Percentiles rank a stretch among this genome's conserved stretches.
phyloP scores from a whole-genome alignment of 208 protist species.

The Crithidia sp. region DNA sequence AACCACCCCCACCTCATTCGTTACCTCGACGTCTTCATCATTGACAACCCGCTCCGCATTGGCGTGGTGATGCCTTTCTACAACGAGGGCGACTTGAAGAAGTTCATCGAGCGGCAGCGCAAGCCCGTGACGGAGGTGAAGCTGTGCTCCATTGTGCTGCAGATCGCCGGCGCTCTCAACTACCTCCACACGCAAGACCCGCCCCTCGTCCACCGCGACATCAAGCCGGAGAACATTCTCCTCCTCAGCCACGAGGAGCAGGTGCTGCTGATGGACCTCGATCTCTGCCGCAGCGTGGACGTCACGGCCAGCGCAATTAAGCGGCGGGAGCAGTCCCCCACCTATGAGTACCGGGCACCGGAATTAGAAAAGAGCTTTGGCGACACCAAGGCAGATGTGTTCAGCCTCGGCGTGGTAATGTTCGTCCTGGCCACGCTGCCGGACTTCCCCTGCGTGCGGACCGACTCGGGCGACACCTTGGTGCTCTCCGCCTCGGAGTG shows the following conservation, averaged over 20 bases:
- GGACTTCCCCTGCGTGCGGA: slow-evolving; percentile 62
- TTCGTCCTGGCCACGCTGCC: slow-evolving; percentile 82
- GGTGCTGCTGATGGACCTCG: slow-evolving; percentile 89
- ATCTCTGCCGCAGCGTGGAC: slow-evolving; percentile 72
- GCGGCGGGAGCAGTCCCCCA: slow-evolving; percentile 45
- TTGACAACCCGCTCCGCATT: slow-evolving; percentile 55
- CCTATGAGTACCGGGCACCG: slow-evolving; percentile 83
- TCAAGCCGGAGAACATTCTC: slow-evolving; percentile 92
- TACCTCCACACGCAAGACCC: slow-evolving; percentile 84
- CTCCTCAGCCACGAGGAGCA: slow-evolving; percentile 81
- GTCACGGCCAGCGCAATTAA: slow-evolving; percentile 47
- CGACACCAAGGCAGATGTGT: slow-evolving; percentile 84
- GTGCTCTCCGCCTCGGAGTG: slow-evolving; percentile 67
- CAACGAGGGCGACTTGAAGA: slow-evolving; percentile 72
- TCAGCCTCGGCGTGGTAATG: slow-evolving; percentile 83
- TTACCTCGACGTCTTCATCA: slow-evolving; percentile 78
- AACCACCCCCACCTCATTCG: slow-evolving; percentile 83
- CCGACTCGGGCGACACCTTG: slow-evolving; percentile 51
- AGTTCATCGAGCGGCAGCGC: slow-evolving; percentile 65
- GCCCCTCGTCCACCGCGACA: slow-evolving; percentile 85
- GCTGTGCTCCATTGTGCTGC: slow-evolving; percentile 80
- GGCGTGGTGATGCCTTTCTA: slow-evolving; percentile 88
- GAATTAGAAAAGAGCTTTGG: slow-evolving; percentile 53
- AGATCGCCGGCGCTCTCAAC: slow-evolving; percentile 74
- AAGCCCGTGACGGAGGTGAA: slow-evolving; percentile 63